These are phyloP conservation scores for Irpex rosettiformis DNA, from an alignment of 1,284 basidiomycete species.

Conservation along the genomic window DNA sequence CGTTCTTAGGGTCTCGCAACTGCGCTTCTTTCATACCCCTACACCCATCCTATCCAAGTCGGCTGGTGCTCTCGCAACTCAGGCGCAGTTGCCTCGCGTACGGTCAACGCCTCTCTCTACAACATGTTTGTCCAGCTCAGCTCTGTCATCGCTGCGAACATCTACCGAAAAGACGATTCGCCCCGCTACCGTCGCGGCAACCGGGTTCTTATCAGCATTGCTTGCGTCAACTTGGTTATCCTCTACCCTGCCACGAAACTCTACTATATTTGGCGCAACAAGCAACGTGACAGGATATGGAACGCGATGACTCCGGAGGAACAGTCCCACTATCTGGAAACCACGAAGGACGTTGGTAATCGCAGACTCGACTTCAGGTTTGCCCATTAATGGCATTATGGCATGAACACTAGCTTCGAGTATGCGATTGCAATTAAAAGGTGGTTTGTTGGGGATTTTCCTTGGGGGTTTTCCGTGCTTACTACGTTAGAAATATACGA, in stretches of 20 bases:
- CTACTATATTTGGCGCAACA: slow-evolving; percentile 52
- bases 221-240: slow-evolving; percentile 42
- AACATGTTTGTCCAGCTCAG: slow-evolving; percentile 56
- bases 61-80: slow-evolving; percentile 55
- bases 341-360: slow-evolving; percentile 40
- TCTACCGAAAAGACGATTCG: slow-evolving; percentile 50
- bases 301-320: slow-evolving; percentile 48
- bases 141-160: slow-evolving; percentile 39
- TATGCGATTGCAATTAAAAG: not conserved
- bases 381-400: slow-evolving; percentile 36
- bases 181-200: slow-evolving; percentile 52
- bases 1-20: slow-evolving; percentile 27
- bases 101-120: slow-evolving; percentile 52
- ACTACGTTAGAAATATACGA: not conserved
- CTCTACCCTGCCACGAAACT: slow-evolving; percentile 48
- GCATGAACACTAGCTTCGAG: too few relatives aligned
- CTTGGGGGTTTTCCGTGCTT: not conserved
- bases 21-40: slow-evolving; percentile 31
- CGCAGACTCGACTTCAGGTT: slow-evolving; percentile 42
- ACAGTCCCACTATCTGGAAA: slow-evolving; percentile 35
- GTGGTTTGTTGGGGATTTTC: not conserved
- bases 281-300: slow-evolving; percentile 45
- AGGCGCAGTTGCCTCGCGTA: slow-evolving; percentile 51
- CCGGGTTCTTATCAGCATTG: slow-evolving; percentile 40
- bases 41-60: slow-evolving; percentile 39